A percentile compares a stretch with the other conserved stretches of the same genome.
Conservation (phyloP, 179 eudicot species). For the Spinacia oleracea region DNA sequence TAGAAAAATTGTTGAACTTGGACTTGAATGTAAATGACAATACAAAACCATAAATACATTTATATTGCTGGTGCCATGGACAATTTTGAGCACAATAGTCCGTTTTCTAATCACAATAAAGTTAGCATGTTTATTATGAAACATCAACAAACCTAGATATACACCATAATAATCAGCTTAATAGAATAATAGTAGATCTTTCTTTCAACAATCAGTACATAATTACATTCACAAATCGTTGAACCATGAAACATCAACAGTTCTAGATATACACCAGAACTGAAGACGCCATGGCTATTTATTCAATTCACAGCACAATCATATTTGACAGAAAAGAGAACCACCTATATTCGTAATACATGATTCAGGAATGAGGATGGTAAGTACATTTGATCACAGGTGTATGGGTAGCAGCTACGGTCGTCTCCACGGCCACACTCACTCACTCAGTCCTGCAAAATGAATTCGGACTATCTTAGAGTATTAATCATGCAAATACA, state of each 20-base stretch:
- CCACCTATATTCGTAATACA: constrained; percentile 3
- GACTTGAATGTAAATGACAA: too few species aligned
- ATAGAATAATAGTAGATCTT: too few species aligned
- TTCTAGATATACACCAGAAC: constrained; percentile 3
- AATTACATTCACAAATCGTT: background rate
- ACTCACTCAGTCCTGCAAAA: constrained; percentile 39
- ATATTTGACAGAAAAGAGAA: background rate
- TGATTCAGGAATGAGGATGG: too few species aligned
- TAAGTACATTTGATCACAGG: constrained; percentile 29
- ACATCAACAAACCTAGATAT: too few species aligned
- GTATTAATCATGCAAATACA: background rate
- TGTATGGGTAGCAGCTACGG: constrained; percentile 64
- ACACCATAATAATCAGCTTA: too few species aligned
- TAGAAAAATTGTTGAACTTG: too few species aligned
- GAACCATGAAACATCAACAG: constrained; percentile 19
- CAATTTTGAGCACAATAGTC: too few species aligned
- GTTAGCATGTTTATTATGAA: too few species aligned
- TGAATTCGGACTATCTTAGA: background rate
- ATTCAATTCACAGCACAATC: constrained; percentile 18
- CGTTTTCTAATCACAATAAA: too few species aligned
- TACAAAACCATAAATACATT: too few species aligned
- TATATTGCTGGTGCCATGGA: too few species aligned
- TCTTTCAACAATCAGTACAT: background rate
- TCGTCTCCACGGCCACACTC: constrained; percentile 63
- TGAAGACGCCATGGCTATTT: constrained; percentile 21